Base-by-base conservation (phyloP, 345 rosid genomes). In the Aurinia saxatilis region DNA sequence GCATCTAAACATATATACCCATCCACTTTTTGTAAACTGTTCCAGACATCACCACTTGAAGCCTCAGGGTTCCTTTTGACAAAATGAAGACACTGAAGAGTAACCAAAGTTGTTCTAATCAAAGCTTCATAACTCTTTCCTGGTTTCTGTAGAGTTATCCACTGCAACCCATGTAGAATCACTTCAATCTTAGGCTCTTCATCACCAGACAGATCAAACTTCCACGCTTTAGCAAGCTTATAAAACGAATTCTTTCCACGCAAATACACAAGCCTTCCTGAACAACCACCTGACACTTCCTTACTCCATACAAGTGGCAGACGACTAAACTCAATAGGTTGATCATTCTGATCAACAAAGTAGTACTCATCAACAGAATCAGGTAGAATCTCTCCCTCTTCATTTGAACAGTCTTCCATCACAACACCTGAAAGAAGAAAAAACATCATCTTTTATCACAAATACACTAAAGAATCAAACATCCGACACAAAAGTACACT, bases 351-450 rank as follows among this genome's bases (percentile, higher is more conserved):
- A 45, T 65, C 70, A 11, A 45, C 38, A 19, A 65, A 65, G 19
- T 12, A 54, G 54, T 65, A 65, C 0, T 45, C 47, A 45, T 54
- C 62, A 7, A 65, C 18, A 17, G 1, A 15, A 14, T 65, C 47
- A 23, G 70, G 70, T 55, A 44, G 38, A 45, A 65, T 54, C 70
- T 65, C 39, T 5, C 70, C 70, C 31, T 65, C 70, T 53, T 65
- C 70, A 1, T 54, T 54, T 1, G 70, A 65, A 13, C 44, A 65
- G 6, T 27, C 30, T 2, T 65, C 62, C 70, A 65, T 65, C 11
- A 19, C 6, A 60, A 53, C 15, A 53, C 5, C 44, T 42, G 45
- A 29, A 13, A 30, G 19, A 13, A 18, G 8, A n/a, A 48, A 21
- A 35, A 51, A 40, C 14, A 51, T 30, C 30, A 54, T 8, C 3